Percentiles rank a stretch among this genome's conserved stretches.
These are phyloP conservation scores for Cladosporium austrohemisphaericum DNA, from an alignment of 2,329 filamentous ascomycete genomes.

Conservation along the genomic window DNA sequence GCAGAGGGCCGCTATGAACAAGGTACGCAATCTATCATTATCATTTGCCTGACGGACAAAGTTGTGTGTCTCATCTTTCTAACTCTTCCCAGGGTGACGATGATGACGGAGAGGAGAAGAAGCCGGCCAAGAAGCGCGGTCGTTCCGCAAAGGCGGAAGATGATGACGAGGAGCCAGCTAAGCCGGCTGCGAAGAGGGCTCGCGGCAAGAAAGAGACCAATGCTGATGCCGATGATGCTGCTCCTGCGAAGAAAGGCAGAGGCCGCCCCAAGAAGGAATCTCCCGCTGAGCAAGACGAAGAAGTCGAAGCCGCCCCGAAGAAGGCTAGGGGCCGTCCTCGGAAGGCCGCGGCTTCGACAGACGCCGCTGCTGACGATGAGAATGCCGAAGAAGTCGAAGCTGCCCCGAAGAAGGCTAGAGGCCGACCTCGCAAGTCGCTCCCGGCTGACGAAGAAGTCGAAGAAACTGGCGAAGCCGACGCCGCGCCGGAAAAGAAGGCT, in stretches of 20 bases:
- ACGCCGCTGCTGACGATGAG: constrained; percentile 26
- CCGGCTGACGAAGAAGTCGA: constrained; percentile 47
- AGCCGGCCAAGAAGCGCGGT: constrained; percentile 19
- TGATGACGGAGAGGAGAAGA: constrained; percentile 21
- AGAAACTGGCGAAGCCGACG: constrained; percentile 43
- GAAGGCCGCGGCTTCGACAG: constrained; percentile 26
- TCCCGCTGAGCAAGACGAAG: constrained; percentile 8
- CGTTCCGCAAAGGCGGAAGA: neutral
- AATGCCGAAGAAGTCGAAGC: constrained; percentile 19
- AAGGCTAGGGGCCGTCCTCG: constrained; percentile 18
- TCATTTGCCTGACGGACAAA: neutral
- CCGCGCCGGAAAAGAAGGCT: constrained; percentile 32
- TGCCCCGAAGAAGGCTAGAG: constrained; percentile 20
- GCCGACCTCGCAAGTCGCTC: constrained; percentile 35
- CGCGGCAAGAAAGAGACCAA: constrained; percentile 22
- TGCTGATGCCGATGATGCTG: constrained; percentile 19
- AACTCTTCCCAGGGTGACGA: constrained; percentile 15
- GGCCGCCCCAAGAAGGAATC: constrained; percentile 18
- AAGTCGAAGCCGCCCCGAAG: constrained; percentile 20
- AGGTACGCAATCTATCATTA: constrained; percentile 17
- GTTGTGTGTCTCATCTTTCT: too few relatives aligned
- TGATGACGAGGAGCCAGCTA: constrained; percentile 4
- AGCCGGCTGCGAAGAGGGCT: constrained; percentile 25
- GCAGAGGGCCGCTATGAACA: constrained; percentile 25
- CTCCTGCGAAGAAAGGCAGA: constrained; percentile 23